These are phyloP conservation scores for Hypoxylon sp. DNA, from an alignment of 2,329 filamentous ascomycete genomes.

Conservation along the genomic window DNA sequence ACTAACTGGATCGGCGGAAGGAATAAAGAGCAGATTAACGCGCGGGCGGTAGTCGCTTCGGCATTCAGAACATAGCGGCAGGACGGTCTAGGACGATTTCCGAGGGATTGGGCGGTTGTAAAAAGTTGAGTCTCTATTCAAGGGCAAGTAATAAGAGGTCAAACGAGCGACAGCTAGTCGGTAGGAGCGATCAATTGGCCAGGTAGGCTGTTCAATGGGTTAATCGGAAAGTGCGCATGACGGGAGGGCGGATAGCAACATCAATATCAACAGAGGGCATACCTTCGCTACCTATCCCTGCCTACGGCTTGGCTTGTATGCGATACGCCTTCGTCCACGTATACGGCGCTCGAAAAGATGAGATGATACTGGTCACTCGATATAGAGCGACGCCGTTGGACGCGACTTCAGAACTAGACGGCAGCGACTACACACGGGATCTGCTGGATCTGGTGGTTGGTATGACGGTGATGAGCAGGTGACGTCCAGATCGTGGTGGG, in stretches of 20 bases:
- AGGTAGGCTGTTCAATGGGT: constrained; percentile 3
- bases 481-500: constrained; percentile 10
- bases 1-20: constrained; percentile 1
- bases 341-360: neutral
- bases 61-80: constrained; percentile 31
- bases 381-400: neutral
- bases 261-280: neutral
- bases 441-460: neutral
- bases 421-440: neutral
- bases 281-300: constrained; percentile 1
- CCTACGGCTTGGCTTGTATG: neutral
- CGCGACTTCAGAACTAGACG: neutral
- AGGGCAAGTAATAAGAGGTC: neutral
- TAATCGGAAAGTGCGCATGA: neutral
- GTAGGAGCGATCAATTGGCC: neutral
- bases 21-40: constrained; percentile 3
- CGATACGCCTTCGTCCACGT: neutral
- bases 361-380: neutral
- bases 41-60: constrained; percentile 16
- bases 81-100: neutral
- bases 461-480: constrained; percentile 9
- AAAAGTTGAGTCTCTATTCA: neutral
- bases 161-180: constrained; percentile 3
- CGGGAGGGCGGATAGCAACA: neutral
- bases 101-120: neutral